Percentiles rank a stretch among this genome's conserved stretches.
Evolutionary conservation across 2,329 filamentous ascomycete species (phyloP).

Genomic region (Esteya vermicola): DNA sequence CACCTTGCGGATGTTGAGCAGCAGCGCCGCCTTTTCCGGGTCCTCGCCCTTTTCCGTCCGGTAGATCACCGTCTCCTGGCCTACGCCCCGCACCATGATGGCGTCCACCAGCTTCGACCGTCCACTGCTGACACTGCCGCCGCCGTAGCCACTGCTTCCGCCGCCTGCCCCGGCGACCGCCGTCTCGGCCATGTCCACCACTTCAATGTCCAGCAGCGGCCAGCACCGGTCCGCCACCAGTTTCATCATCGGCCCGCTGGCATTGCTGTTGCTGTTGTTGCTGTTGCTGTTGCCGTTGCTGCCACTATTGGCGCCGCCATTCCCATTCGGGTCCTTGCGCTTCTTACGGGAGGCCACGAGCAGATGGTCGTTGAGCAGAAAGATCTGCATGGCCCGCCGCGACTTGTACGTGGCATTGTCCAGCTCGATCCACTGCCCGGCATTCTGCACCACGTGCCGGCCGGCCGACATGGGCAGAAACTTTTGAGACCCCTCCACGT

Average conservation of each 20-base stretch:
- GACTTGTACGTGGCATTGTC: constrained; percentile 98
- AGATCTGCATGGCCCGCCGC: constrained; percentile 74
- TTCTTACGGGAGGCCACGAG: constrained; percentile 87
- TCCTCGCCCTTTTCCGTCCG: constrained; percentile 71
- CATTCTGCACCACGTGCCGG: constrained; percentile 89
- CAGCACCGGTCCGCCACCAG: constrained; percentile 90
- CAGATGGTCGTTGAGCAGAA: constrained; percentile 87
- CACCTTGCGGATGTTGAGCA: constrained; percentile 84
- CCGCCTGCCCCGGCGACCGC: constrained; percentile 9
- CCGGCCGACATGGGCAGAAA: constrained; percentile 82
- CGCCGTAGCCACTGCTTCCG: constrained; percentile 7
- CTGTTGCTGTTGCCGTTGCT: too few relatives aligned
- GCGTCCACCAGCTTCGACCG: constrained; percentile 64
- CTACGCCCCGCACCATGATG: constrained; percentile 75
- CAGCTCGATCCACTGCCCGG: constrained; percentile 85
- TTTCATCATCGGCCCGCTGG: constrained; percentile 49
- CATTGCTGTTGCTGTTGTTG: too few relatives aligned
- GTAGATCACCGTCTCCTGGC: constrained; percentile 87
- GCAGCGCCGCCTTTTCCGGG: constrained; percentile 62
- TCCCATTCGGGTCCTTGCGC: constrained; percentile 65
- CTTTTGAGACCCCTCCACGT: constrained; percentile 94
- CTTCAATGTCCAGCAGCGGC: constrained; percentile 82
- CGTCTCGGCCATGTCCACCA: constrained; percentile 62
- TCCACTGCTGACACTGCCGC: constrained; percentile 13
- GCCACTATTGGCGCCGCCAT: constrained; percentile 23